Percentiles rank a stretch among this genome's conserved stretches.
Evolutionary conservation across 441 rosid species (phyloP).

Genomic region (Populus hybrid): DNA sequence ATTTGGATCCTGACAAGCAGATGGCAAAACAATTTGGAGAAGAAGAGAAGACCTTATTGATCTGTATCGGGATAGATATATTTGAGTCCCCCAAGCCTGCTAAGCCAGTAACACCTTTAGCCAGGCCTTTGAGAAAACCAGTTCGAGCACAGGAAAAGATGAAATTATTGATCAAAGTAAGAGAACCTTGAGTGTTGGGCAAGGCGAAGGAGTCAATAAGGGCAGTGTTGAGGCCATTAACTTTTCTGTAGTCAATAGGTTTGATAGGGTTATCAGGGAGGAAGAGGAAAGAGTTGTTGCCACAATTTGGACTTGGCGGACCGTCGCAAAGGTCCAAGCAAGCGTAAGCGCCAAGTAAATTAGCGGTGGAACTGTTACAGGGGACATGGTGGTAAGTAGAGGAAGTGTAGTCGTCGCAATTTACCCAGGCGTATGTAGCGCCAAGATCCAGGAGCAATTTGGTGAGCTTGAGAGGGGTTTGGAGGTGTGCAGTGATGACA

Average conservation of each 20-base stretch:
- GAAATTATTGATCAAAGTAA: no score
- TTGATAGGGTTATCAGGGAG: no score
- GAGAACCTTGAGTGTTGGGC: no score
- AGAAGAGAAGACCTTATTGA: not conserved
- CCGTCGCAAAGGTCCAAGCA: not conserved
- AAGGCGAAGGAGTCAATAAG: no score
- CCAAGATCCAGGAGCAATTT: not conserved
- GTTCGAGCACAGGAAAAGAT: no score
- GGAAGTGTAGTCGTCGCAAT: not conserved
- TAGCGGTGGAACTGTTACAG: not conserved
- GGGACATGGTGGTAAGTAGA: not conserved
- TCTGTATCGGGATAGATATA: not conserved
- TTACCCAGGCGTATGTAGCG: not conserved
- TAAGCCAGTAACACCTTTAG: no score
- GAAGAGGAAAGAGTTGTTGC: no score
- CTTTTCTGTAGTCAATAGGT: no score
- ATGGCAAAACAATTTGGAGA: not conserved
- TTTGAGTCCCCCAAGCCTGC: not conserved
- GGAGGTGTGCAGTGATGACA: not conserved
- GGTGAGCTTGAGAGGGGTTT: not conserved
- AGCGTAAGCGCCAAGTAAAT: not conserved
- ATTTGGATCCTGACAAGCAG: not conserved
- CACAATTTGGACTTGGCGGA: not conserved
- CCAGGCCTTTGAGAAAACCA: not conserved
- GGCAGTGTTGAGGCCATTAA: no score